Base-by-base conservation (phyloP, 1,284 basidiomycete species). In the Marasmius tenuissimus region DNA sequence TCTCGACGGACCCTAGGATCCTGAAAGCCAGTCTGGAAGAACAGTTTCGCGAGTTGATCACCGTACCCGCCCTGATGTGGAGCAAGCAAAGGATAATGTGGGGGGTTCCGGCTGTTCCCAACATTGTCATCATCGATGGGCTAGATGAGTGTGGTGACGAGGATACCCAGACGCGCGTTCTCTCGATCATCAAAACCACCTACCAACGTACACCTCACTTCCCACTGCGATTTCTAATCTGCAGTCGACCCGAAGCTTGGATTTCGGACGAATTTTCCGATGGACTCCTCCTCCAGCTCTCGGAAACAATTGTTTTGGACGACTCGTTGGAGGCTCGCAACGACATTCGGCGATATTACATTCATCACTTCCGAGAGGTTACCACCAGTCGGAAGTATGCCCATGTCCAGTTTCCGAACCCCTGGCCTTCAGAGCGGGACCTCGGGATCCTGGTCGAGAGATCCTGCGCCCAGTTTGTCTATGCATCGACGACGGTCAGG, bases 401-500 rank as follows among this genome's bases (percentile, higher is more conserved):
- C 14, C 22, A 33, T 20, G 20, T 27, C 34, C 39, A 57, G n/a
- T 20, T 57, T 12, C 39, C 33, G 9, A 9, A 47, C 20, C 18
- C n/a, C 18, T 72, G 70, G 70, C 71, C 70, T 0, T 57, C 62
- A 1, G 27, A 59, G 0, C 58, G 61, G 6, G 62, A 62, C 38
- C 63, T 71, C 11, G 61, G 67, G 33, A 49, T 53, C 9, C 64
- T 71, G 11, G 68, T 68, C 3, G 60, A 67, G 27, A 63, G 69
- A 16, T 62, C 70, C 6, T 63, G 62, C 6, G 70, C 70, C 1
- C 68, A 71, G 49, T 71, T 66, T 38, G 67, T 68, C 11, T 72
- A 72, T 59, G 69, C 70, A 1, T 59, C 66, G 3, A 69, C 70
- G 2, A 67, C 71, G 3, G 65, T 72, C 39, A 68, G 65, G 56